Percentiles rank a stretch among this genome's conserved stretches.
These are phyloP conservation scores for Naganishia kalamii DNA, from an alignment of 768 basidiomycete genomes.

Conservation along the genomic window DNA sequence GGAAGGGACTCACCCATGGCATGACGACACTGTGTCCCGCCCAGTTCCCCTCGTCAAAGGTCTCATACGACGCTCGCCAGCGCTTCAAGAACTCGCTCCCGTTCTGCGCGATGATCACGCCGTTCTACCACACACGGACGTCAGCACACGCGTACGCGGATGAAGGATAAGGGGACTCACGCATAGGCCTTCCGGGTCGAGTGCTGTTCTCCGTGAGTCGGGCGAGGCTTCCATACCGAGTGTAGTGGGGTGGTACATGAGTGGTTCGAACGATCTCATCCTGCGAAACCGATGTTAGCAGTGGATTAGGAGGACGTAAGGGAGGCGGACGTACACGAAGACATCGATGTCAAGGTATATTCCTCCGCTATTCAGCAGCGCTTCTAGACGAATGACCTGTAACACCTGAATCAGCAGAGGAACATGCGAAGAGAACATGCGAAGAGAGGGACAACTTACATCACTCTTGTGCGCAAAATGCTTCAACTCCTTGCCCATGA, in stretches of 20 bases:
- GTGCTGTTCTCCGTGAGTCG: slow-evolving; percentile 30
- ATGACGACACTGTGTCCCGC: slow-evolving; percentile 41
- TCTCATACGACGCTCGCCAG: slow-evolving; percentile 43
- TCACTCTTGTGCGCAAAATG: slow-evolving; percentile 47
- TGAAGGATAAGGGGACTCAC: slow-evolving; percentile 26
- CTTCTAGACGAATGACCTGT: slow-evolving; percentile 36
- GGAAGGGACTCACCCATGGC: slow-evolving; percentile 38
- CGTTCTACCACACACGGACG: slow-evolving; percentile 33
- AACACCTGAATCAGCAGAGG: not conserved
- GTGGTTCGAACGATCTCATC: slow-evolving; percentile 38
- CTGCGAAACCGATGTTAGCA: slow-evolving; percentile 21
- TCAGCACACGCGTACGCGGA: not conserved
- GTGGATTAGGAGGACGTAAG: not conserved
- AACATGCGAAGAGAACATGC: not conserved
- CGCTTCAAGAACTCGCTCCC: slow-evolving; percentile 42
- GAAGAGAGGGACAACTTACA: slow-evolving; percentile 23
- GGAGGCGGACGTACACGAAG: slow-evolving; percentile 36
- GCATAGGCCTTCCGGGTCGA: slow-evolving; percentile 46
- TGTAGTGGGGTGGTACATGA: slow-evolving; percentile 38
- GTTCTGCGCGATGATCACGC: slow-evolving; percentile 41
- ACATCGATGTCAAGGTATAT: slow-evolving; percentile 45
- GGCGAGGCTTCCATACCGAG: slow-evolving; percentile 45
- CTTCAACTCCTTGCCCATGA: slow-evolving; percentile 36
- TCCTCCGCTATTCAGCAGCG: slow-evolving; percentile 41
- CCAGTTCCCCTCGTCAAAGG: slow-evolving; percentile 39